A percentile compares a stretch with the other conserved stretches of the same genome.
Conservation (phyloP, 1,284 basidiomycete genomes). For the Fomitopsis betulina region DNA sequence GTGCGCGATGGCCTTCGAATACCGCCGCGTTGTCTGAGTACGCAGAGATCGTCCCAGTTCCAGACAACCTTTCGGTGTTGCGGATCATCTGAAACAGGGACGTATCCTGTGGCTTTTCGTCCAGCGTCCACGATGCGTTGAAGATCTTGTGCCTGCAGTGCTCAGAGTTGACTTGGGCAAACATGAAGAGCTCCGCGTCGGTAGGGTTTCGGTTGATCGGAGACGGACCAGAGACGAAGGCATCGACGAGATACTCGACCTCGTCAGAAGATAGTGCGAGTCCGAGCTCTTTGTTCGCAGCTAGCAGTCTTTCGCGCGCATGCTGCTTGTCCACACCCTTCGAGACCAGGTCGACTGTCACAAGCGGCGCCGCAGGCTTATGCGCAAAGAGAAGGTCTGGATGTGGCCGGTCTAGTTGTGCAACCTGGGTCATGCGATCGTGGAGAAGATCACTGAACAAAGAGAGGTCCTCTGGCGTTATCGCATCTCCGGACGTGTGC, state of each 20-base stretch:
- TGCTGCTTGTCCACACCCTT: slow-evolving; percentile 25
- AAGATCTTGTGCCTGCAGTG: slow-evolving; percentile 99
- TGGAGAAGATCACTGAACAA: slow-evolving; percentile 69
- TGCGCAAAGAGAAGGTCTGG: slow-evolving; percentile 69
- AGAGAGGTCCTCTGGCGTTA: slow-evolving; percentile 41
- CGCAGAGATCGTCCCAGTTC: slow-evolving; percentile 85
- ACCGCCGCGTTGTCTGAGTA: slow-evolving; percentile 99
- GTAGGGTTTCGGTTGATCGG: slow-evolving; percentile 81
- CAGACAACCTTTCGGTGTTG: slow-evolving; percentile 85
- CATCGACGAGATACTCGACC: slow-evolving; percentile 90
- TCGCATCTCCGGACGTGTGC: slow-evolving; percentile 36
- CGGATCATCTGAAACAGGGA: slow-evolving; percentile 98
- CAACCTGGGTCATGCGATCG: slow-evolving; percentile 94
- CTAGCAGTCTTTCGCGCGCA: slow-evolving; percentile 57
- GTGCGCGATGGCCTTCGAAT: slow-evolving; percentile 74
- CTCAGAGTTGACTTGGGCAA: slow-evolving; percentile 99
- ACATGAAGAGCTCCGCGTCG: slow-evolving; percentile 99
- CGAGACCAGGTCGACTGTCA: slow-evolving; percentile 57
- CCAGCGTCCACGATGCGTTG: slow-evolving; percentile 95
- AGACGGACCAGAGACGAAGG: slow-evolving; percentile 69
- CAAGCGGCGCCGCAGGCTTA: slow-evolving; percentile 64
- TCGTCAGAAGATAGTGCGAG: slow-evolving; percentile 90
- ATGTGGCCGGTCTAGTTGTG: slow-evolving; percentile 56
- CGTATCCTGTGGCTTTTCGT: slow-evolving; percentile 61
- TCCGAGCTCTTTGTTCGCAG: slow-evolving; percentile 84